These are phyloP conservation scores for Acacia crassicarpa DNA, from an alignment of 306 rosid genomes.

Conservation along the genomic window DNA sequence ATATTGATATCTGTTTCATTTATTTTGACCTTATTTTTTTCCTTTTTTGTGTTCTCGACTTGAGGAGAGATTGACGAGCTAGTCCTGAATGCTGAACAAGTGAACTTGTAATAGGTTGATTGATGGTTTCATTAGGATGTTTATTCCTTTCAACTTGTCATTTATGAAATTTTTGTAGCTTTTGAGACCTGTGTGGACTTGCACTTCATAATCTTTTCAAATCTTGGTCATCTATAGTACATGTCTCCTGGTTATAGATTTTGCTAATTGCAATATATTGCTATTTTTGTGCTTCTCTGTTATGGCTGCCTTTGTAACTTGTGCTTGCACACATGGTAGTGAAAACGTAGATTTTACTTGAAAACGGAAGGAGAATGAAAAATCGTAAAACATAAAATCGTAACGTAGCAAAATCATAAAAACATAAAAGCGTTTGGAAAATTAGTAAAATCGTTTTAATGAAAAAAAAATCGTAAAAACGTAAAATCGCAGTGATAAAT, in stretches of 20 bases:
- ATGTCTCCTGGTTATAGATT: neutral
- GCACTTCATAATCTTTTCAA: conserved; percentile 15
- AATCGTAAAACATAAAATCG: too few species aligned
- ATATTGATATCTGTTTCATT: conserved; percentile 12
- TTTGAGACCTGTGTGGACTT: conserved; percentile 15
- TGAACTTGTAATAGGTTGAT: conserved; percentile 17
- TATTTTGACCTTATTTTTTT: conserved; percentile 2
- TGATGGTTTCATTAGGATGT: conserved; percentile 27
- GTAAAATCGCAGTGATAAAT: too few species aligned
- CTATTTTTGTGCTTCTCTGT: conserved; percentile 1
- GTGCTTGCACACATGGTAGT: neutral
- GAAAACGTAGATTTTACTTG: too few species aligned
- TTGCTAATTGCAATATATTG: conserved; percentile 1
- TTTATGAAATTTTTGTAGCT: conserved; percentile 11
- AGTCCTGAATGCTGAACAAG: conserved; percentile 17
- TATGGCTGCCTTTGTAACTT: neutral
- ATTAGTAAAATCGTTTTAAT: too few species aligned
- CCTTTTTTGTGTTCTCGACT: neutral
- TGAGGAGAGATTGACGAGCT: conserved; percentile 4
- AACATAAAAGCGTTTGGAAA: too few species aligned
- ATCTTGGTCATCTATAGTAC: neutral
- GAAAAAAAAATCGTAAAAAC: too few species aligned
- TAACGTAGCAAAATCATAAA: too few species aligned
- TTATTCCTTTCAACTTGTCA: conserved; percentile 22
- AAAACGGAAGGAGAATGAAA: too few species aligned